Conservation (phyloP, 495 filamentous ascomycete genomes). For the Neurospora sp. region DNA sequence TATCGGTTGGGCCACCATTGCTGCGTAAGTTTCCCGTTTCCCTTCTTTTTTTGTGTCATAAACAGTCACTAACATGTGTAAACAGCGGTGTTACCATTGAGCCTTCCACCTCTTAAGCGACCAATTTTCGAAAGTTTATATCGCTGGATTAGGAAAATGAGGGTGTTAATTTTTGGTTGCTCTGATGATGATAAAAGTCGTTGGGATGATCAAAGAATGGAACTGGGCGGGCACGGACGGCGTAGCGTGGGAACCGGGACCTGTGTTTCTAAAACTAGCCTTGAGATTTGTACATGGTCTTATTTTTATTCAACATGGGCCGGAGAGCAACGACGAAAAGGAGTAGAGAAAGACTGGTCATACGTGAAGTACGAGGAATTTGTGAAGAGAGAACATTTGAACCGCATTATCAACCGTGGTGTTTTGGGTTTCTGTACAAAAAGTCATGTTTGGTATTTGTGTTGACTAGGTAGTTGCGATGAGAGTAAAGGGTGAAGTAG, state of each 20-base stretch:
- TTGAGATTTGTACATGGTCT: not conserved
- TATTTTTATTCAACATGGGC: not conserved
- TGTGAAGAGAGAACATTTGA: not conserved
- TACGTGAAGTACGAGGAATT: not conserved
- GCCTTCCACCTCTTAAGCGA: constrained; percentile 20
- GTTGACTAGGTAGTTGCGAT: no score
- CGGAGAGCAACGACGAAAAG: not conserved
- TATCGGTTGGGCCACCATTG: constrained; percentile 94
- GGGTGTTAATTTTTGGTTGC: not conserved
- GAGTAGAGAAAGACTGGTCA: not conserved
- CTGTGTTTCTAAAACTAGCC: not conserved
- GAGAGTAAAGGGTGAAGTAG: no score
- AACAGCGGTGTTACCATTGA: constrained; percentile 32
- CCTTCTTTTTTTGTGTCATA: no score
- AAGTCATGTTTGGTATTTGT: not conserved
- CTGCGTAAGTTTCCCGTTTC: constrained; percentile 27
- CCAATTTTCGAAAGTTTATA: not conserved
- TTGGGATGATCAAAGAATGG: not conserved
- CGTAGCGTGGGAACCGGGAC: not conserved
- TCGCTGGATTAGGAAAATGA: not conserved
- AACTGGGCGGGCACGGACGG: not conserved
- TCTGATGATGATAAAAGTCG: not conserved
- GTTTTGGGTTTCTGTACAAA: not conserved
- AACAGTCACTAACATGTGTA: not conserved
- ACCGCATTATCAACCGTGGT: not conserved